Evolutionary conservation across 345 rosid species (phyloP).

Genomic region (Rhodomyrtus tomentosa): DNA sequence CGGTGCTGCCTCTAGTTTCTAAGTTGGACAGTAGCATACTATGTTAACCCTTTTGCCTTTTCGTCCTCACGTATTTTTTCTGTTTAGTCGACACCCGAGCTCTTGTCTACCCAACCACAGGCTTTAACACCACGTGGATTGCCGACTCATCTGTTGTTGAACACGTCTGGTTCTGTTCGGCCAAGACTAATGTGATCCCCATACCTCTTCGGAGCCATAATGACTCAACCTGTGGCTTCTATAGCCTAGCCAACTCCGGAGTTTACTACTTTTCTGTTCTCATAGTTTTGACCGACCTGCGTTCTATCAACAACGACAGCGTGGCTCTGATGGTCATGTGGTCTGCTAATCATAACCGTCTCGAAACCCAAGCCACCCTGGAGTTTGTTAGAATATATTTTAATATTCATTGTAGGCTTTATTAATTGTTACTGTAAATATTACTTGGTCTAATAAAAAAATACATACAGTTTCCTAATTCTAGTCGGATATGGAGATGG

Average conservation of each 20-base stretch:
- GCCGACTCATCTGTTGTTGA: background rate
- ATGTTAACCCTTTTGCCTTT: too few relatives aligned
- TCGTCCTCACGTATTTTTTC: too few relatives aligned
- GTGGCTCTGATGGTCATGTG: constrained; percentile 1
- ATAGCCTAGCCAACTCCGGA: background rate
- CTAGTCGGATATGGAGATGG: too few relatives aligned
- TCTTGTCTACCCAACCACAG: background rate
- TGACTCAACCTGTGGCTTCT: background rate
- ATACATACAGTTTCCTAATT: too few relatives aligned
- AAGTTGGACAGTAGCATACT: too few relatives aligned
- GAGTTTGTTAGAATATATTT: too few relatives aligned
- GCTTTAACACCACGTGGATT: background rate
- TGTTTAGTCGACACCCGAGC: background rate
- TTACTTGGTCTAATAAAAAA: too few relatives aligned
- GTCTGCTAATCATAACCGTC: constrained; percentile 11
- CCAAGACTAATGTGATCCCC: background rate
- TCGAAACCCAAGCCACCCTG: background rate
- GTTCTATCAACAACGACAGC: too few relatives aligned
- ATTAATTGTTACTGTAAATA: too few relatives aligned
- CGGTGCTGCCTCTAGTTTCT: too few relatives aligned
- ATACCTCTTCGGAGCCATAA: background rate
- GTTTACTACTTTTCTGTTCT: background rate
- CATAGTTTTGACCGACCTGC: background rate
- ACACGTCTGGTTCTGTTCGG: background rate
- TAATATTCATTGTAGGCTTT: too few relatives aligned